A percentile compares a stretch with the other conserved stretches of the same genome.
Conservation (phyloP, 441 rosid genomes). For the Euphorbia schlechtendalii region DNA sequence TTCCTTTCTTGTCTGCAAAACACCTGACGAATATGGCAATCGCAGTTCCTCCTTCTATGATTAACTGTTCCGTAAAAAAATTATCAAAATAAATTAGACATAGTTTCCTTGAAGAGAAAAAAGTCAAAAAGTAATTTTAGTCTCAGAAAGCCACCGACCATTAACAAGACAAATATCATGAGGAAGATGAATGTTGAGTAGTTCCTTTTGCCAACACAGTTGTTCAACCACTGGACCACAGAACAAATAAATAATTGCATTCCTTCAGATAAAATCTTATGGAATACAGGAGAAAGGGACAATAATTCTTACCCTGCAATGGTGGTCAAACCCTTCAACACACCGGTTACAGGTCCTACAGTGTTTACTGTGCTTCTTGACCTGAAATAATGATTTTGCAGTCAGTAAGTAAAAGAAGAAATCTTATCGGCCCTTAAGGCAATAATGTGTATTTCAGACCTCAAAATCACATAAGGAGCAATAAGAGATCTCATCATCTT, state of each 20-base stretch:
- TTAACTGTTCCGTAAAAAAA: slow-evolving; percentile 39
- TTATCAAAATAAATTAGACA: slow-evolving; percentile 10
- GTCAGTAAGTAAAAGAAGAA: not conserved
- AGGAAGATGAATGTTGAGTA: slow-evolving; percentile 81
- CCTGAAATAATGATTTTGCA: slow-evolving; percentile 32
- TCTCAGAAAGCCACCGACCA: slow-evolving; percentile 43
- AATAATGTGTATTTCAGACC: slow-evolving; percentile 32
- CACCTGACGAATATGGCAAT: slow-evolving; percentile 83
- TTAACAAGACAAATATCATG: slow-evolving; percentile 68
- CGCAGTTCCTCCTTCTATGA: slow-evolving; percentile 89
- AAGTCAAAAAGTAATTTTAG: not conserved
- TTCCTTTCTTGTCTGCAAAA: slow-evolving; percentile 73
- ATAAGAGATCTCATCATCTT: slow-evolving; percentile 74
- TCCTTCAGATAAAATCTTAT: not conserved
- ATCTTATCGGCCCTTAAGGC: not conserved
- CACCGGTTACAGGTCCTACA: slow-evolving; percentile 92
- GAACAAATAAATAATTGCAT: slow-evolving; percentile 8
- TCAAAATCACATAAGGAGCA: slow-evolving; percentile 82
- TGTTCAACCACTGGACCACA: slow-evolving; percentile 82
- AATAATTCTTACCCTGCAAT: slow-evolving; percentile 64
- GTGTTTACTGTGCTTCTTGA: slow-evolving; percentile 91
- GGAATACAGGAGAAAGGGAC: too few relatives aligned
- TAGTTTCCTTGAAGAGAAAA: too few relatives aligned
- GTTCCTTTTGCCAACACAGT: slow-evolving; percentile 89
- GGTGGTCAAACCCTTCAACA: slow-evolving; percentile 98